These are phyloP conservation scores for Cercophora samala DNA, from an alignment of 495 filamentous ascomycete species.

Conservation along the genomic window DNA sequence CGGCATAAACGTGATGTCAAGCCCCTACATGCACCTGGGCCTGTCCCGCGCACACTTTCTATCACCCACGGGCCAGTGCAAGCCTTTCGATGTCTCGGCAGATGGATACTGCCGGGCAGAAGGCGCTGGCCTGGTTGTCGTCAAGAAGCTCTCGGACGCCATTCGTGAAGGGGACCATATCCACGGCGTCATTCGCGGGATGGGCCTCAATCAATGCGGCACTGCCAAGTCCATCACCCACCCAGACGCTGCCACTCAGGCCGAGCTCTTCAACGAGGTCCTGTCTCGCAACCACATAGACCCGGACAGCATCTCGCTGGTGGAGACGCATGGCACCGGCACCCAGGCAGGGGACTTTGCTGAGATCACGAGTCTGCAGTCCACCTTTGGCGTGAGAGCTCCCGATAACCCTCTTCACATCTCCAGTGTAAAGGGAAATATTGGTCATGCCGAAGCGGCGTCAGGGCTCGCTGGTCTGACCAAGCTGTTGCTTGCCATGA, in stretches of 20 bases:
- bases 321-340: constrained; percentile 43
- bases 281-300: constrained; percentile 46
- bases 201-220: constrained; percentile 54
- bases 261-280: constrained; percentile 44
- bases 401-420: background rate
- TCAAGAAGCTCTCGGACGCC: constrained; percentile 55
- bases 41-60: constrained; percentile 43
- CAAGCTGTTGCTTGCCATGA: background rate
- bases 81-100: constrained; percentile 57
- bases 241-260: constrained; percentile 50
- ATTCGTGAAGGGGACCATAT: constrained; percentile 50
- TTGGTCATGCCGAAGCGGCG: background rate
- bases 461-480: background rate
- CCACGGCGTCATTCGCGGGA: constrained; percentile 53
- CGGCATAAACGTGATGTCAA: constrained; percentile 40
- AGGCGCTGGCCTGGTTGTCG: constrained; percentile 47
- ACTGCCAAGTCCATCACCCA: constrained; percentile 48
- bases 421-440: background rate
- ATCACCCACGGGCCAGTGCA: constrained; percentile 43
- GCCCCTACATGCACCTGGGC: constrained; percentile 47
- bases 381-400: constrained; percentile 23
- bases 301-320: constrained; percentile 40
- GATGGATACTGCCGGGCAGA: constrained; percentile 65
- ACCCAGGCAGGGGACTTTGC: constrained; percentile 21
- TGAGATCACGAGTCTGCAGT: constrained; percentile 33